phyloP scores from a whole-genome alignment of 2,329 filamentous ascomycete species.

The Colletotrichum sidae region DNA sequence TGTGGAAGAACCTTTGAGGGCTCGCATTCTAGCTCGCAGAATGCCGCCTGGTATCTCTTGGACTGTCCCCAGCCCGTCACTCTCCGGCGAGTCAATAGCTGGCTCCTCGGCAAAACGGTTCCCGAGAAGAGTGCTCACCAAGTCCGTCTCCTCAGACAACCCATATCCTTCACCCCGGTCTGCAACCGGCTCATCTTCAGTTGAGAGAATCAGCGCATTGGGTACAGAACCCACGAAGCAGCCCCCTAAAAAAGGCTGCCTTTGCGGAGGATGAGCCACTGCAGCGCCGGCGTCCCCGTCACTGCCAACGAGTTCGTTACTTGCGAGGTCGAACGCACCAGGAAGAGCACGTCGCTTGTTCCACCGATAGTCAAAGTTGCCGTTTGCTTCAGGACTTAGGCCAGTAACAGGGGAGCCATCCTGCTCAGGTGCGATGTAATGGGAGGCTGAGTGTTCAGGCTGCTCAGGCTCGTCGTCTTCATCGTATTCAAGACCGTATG shows the following conservation, averaged over 20 bases:
- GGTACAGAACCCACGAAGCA: slow-evolving; percentile 86
- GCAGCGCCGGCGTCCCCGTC: slow-evolving; percentile 54
- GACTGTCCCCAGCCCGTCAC: slow-evolving; percentile 58
- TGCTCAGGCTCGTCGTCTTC: slow-evolving; percentile 69
- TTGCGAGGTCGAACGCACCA: slow-evolving; percentile 79
- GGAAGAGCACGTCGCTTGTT: slow-evolving; percentile 68
- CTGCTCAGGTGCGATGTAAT: slow-evolving; percentile 1
- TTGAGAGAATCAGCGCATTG: slow-evolving; percentile 68
- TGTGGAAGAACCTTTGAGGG: slow-evolving; percentile 69
- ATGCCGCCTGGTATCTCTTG: slow-evolving; percentile 70
- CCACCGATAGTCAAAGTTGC: slow-evolving; percentile 68
- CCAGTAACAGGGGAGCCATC: slow-evolving; percentile 49
- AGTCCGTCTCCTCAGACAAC: slow-evolving; percentile 75
- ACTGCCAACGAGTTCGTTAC: slow-evolving; percentile 60
- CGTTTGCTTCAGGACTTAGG: slow-evolving; percentile 55
- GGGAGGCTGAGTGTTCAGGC: neutral
- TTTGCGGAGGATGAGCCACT: slow-evolving; percentile 47
- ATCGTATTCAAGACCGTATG: slow-evolving; percentile 89
- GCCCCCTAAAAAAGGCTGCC: slow-evolving; percentile 90
- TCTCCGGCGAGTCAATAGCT: slow-evolving; percentile 62
- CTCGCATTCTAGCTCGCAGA: slow-evolving; percentile 72
- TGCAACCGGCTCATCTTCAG: slow-evolving; percentile 66
- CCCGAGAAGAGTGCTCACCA: slow-evolving; percentile 82
- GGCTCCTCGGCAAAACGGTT: slow-evolving; percentile 83
- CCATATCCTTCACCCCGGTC: slow-evolving; percentile 82